Conservation (phyloP, 495 filamentous ascomycete species). For the Penicillium paradoxum region DNA sequence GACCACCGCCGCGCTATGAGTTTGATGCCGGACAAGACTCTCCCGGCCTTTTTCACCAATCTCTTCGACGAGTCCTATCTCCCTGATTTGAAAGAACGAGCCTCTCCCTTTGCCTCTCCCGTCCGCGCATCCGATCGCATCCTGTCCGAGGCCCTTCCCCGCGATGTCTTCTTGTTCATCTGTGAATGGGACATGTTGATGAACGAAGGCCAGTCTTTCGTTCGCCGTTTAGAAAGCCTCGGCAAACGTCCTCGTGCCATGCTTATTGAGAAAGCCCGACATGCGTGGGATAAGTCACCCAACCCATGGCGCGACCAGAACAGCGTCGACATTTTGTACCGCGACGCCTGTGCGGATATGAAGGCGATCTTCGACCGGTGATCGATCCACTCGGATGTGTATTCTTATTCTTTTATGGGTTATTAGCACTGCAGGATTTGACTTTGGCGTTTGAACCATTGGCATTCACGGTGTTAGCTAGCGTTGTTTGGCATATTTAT, state of each 20-base stretch:
- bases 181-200: conserved; percentile 93
- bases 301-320: conserved; percentile 62
- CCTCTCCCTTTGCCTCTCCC: conserved; percentile 59
- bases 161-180: conserved; percentile 65
- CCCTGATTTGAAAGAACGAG: conserved; percentile 43
- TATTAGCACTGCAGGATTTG: background rate
- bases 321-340: conserved; percentile 37
- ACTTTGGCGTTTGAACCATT: background rate
- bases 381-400: background rate
- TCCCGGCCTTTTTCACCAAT: conserved; percentile 67
- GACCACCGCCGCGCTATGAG: conserved; percentile 64
- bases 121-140: conserved; percentile 53
- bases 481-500: background rate
- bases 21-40: conserved; percentile 62
- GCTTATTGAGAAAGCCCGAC: conserved; percentile 66
- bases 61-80: conserved; percentile 88
- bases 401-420: background rate
- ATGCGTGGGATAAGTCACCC: conserved; percentile 86
- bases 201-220: conserved; percentile 67
- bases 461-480: conserved; percentile 1
- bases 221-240: conserved; percentile 56
- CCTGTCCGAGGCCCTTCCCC: conserved; percentile 49
- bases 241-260: conserved; percentile 64
- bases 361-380: conserved; percentile 38
- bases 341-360: conserved; percentile 43